phyloP scores from a whole-genome alignment of 352 stramenopile genomes.

The Phytopythium mirpurense region DNA sequence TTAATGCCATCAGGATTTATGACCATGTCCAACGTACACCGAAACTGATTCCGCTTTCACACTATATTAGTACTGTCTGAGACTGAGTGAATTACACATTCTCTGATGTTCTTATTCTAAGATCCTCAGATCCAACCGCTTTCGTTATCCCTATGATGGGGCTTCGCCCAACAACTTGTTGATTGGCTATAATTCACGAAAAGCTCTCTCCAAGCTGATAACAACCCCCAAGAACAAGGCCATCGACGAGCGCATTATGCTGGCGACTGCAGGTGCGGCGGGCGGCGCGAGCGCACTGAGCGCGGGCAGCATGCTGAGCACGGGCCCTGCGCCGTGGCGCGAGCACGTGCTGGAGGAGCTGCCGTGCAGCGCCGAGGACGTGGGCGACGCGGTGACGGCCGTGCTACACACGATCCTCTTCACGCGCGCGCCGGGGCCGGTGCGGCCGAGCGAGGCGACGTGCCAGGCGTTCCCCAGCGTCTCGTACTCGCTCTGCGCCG shows the following conservation, averaged over 20 bases:
- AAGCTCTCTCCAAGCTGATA: not conserved
- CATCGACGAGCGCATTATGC: conserved; percentile 2
- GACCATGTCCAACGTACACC: not conserved
- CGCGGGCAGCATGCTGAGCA: conserved; percentile 4
- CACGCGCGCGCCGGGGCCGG: conserved; percentile 61
- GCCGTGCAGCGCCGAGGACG: conserved; percentile 41
- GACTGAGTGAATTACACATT: too few relatives aligned
- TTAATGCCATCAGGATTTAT: too few relatives aligned
- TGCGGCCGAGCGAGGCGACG: conserved; percentile 67
- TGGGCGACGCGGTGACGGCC: conserved; percentile 60
- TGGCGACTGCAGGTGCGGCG: not conserved
- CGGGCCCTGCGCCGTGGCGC: conserved; percentile 25
- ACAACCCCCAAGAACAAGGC: conserved; percentile 1
- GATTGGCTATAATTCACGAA: not conserved
- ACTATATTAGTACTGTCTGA: too few relatives aligned
- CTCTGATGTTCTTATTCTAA: not conserved
- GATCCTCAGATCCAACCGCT: not conserved
- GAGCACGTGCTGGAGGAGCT: conserved; percentile 69
- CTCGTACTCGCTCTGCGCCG: conserved; percentile 72
- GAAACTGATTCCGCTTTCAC: too few relatives aligned
- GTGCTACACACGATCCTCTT: conserved; percentile 82
- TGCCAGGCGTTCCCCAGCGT: conserved; percentile 72
- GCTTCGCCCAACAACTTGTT: not conserved
- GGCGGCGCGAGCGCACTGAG: conserved; percentile 3
- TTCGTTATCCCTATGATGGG: not conserved